These are phyloP conservation scores for Fusarium verticillioides DNA, from an alignment of 2,329 filamentous ascomycete species.

Conservation along the genomic window DNA sequence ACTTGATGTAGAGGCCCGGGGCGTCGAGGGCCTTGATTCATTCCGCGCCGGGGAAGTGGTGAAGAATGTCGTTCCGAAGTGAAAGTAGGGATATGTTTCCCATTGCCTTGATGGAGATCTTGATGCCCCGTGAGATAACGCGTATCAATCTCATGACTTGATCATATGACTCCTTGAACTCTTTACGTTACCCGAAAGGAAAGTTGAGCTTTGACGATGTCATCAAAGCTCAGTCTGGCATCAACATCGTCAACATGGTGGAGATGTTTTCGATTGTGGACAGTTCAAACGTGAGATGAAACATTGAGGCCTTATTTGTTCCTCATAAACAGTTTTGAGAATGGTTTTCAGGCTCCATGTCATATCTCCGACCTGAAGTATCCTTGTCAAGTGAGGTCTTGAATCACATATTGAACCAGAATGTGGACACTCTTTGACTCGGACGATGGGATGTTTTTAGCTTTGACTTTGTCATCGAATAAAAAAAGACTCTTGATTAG, in stretches of 20 bases:
- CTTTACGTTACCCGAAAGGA: constrained; percentile 1
- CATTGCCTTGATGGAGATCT: neutral
- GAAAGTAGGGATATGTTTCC: neutral
- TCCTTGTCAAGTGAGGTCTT: neutral
- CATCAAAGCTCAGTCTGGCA: neutral
- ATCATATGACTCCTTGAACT: neutral
- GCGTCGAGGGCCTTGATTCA: neutral
- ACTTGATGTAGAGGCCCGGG: neutral
- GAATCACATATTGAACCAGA: neutral
- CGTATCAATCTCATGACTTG: neutral
- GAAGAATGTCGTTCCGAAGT: neutral
- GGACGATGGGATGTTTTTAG: neutral
- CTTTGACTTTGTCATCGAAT: neutral
- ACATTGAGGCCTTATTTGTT: neutral
- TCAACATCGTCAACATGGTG: neutral
- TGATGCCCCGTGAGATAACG: neutral
- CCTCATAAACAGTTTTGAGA: rapidly evolving
- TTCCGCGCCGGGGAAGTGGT: neutral
- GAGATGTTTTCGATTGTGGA: neutral
- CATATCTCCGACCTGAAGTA: neutral
- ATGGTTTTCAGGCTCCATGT: too few species aligned
- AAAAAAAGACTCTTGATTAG: neutral
- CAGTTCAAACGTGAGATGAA: neutral
- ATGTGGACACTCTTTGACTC: neutral
- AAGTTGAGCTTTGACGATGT: neutral